Conservation (phyloP, 495 filamentous ascomycete species). For the Cryomyces minteri region DNA sequence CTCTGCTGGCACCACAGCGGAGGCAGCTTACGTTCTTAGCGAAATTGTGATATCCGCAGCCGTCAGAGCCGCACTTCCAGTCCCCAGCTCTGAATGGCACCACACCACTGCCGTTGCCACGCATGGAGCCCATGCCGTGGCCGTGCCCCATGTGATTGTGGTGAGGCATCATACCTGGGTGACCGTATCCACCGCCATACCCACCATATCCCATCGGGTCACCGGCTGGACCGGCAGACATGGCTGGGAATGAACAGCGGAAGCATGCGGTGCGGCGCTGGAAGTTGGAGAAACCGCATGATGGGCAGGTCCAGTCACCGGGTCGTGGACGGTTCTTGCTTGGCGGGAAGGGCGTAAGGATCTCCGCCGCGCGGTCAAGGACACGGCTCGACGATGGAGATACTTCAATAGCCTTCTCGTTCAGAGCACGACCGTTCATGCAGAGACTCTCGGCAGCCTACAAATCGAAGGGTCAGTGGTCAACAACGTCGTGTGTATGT, state of each 20-base stretch:
- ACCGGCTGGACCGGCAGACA: constrained; percentile 54
- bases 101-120: constrained; percentile 63
- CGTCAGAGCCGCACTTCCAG: constrained; percentile 96
- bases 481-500: background rate
- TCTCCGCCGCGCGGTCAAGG: constrained; percentile 84
- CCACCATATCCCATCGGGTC: constrained; percentile 46
- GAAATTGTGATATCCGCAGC: constrained; percentile 98
- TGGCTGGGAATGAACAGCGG: constrained; percentile 93
- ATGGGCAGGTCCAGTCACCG: constrained; percentile 97
- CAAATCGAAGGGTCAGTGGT: constrained; percentile 7
- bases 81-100: constrained; percentile 96
- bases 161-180: constrained; percentile 63
- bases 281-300: constrained; percentile 85
- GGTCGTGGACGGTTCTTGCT: constrained; percentile 96
- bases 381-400: constrained; percentile 91
- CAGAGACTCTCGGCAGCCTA: constrained; percentile 75
- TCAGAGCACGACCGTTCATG: constrained; percentile 96
- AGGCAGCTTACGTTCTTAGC: constrained; percentile 98
- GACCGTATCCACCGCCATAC: constrained; percentile 53
- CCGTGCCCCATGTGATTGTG: constrained; percentile 65
- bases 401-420: constrained; percentile 97
- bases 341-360: constrained; percentile 88
- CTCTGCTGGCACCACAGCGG: constrained; percentile 86
- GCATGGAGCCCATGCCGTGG: constrained; percentile 50
- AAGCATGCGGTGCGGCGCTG: constrained; percentile 96